phyloP scores from a whole-genome alignment of 2,329 filamentous ascomycete species.

The Arthroderma sp. region DNA sequence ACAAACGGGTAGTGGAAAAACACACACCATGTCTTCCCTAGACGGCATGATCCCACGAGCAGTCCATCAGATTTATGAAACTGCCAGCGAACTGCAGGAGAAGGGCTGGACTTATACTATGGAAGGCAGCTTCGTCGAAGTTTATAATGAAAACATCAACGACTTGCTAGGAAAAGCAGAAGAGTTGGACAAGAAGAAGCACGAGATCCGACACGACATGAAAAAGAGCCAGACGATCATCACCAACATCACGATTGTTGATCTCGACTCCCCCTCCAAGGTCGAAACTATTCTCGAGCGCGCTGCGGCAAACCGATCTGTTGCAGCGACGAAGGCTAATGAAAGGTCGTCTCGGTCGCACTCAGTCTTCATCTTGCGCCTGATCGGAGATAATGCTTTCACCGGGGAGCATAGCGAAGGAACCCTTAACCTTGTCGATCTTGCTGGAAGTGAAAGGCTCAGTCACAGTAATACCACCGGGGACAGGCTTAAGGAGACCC shows the following conservation, averaged over 20 bases:
- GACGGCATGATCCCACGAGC: constrained; percentile 94
- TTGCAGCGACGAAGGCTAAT: constrained; percentile 95
- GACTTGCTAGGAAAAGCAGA: constrained; percentile 67
- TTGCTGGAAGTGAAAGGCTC: constrained; percentile 83
- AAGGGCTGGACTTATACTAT: constrained; percentile 93
- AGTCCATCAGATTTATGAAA: constrained; percentile 85
- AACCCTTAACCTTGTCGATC: constrained; percentile 86
- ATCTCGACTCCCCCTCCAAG: constrained; percentile 63
- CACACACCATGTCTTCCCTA: constrained; percentile 79
- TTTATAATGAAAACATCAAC: constrained; percentile 95
- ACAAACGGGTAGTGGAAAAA: constrained; percentile 94
- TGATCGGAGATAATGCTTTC: constrained; percentile 52
- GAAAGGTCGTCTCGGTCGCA: constrained; percentile 88
- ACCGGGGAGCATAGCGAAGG: constrained; percentile 81
- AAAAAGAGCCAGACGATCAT: constrained; percentile 69
- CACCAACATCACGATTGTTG: constrained; percentile 63
- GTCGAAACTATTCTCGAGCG: constrained; percentile 68
- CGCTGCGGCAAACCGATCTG: constrained; percentile 74
- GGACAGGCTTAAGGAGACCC: constrained; percentile 80
- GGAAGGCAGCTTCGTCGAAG: constrained; percentile 90
- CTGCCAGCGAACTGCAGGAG: constrained; percentile 66
- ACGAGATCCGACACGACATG: constrained; percentile 80
- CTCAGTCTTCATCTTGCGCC: constrained; percentile 80
- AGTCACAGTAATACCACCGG: constrained; percentile 79
- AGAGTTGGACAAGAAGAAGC: constrained; percentile 64